Conservation (phyloP, 345 rosid species). For the Chamaenerion angustifolium region DNA sequence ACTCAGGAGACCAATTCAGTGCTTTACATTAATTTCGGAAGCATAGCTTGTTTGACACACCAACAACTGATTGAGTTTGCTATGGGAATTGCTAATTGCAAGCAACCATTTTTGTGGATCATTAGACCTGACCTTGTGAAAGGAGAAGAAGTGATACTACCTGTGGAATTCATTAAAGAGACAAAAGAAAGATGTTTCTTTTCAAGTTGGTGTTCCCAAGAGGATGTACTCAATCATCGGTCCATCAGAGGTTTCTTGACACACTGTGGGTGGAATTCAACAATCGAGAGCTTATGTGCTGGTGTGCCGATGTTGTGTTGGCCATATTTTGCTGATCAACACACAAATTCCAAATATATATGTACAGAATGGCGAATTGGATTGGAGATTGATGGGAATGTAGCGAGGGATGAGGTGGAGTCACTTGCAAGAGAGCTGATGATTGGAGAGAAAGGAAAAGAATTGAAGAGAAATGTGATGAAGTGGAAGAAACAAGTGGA, state of each 20-base stretch:
- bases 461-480: constrained; percentile 26
- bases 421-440: constrained; percentile 28
- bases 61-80: constrained; percentile 38
- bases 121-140: no score
- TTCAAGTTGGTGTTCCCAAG: constrained; percentile 40
- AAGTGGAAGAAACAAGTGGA: constrained; percentile 27
- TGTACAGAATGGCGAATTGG: constrained; percentile 39
- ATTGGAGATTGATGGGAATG: constrained; percentile 31
- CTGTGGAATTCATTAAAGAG: constrained; percentile 21
- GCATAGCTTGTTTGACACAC: constrained; percentile 26
- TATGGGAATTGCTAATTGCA: constrained; percentile 42
- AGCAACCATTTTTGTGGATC: constrained; percentile 34
- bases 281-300: constrained; percentile 21
- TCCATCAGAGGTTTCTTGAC: constrained; percentile 37
- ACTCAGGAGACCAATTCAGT: constrained; percentile 29
- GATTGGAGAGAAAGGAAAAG: constrained; percentile 27
- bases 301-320: constrained; percentile 53
- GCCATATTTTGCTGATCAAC: constrained; percentile 46
- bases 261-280: constrained; percentile 49
- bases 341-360: constrained; percentile 25
- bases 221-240: constrained; percentile 34
- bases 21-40: constrained; percentile 43
- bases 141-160: constrained; percentile 21
- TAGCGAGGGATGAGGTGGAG: constrained; percentile 32
- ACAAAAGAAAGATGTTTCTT: constrained; percentile 22